These are phyloP conservation scores for Lasiodiplodia sp. DNA, from an alignment of 2,329 filamentous ascomycete genomes.

Conservation along the genomic window DNA sequence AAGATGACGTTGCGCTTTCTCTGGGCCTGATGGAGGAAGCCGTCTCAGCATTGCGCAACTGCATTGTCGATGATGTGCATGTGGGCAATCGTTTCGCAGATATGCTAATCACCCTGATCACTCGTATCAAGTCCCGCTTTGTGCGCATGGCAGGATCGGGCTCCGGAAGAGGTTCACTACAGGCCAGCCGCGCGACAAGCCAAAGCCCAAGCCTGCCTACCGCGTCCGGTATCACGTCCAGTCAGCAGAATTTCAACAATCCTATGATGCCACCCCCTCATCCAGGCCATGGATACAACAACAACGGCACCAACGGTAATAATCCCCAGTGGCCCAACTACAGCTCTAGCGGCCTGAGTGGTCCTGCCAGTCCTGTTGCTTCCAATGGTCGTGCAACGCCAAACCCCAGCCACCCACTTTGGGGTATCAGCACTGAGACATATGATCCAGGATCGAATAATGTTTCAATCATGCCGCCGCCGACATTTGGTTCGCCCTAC, in stretches of 20 bases:
- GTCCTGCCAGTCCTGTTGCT: slow-evolving; percentile 52
- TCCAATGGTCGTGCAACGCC: slow-evolving; percentile 45
- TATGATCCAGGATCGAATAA: slow-evolving; percentile 54
- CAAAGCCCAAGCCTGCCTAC: slow-evolving; percentile 19
- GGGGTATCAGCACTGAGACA: slow-evolving; percentile 53
- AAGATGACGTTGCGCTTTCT: slow-evolving; percentile 77
- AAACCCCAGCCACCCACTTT: slow-evolving; percentile 42
- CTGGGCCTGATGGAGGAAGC: slow-evolving; percentile 78
- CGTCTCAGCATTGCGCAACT: slow-evolving; percentile 76
- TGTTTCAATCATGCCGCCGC: slow-evolving; percentile 59
- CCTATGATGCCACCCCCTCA: slow-evolving; percentile 28
- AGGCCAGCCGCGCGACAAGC: slow-evolving; percentile 32
- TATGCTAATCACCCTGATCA: slow-evolving; percentile 79
- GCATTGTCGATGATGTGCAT: slow-evolving; percentile 85
- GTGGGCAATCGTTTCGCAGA: slow-evolving; percentile 85
- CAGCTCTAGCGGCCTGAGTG: slow-evolving; percentile 61
- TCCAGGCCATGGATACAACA: slow-evolving; percentile 17
- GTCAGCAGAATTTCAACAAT: slow-evolving; percentile 10
- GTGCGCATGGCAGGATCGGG: slow-evolving; percentile 63
- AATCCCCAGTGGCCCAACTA: slow-evolving; percentile 38
- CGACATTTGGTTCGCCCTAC: slow-evolving; percentile 35
- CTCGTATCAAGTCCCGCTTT: slow-evolving; percentile 75
- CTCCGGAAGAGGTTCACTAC: slow-evolving; percentile 48
- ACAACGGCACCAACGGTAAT: slow-evolving; percentile 9
- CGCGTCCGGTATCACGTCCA: slow-evolving; percentile 34